Percentiles rank a stretch among this genome's conserved stretches.
Conservation (phyloP, 192 early-diverging fungal genomes). For the Entomortierella beljakovae region DNA sequence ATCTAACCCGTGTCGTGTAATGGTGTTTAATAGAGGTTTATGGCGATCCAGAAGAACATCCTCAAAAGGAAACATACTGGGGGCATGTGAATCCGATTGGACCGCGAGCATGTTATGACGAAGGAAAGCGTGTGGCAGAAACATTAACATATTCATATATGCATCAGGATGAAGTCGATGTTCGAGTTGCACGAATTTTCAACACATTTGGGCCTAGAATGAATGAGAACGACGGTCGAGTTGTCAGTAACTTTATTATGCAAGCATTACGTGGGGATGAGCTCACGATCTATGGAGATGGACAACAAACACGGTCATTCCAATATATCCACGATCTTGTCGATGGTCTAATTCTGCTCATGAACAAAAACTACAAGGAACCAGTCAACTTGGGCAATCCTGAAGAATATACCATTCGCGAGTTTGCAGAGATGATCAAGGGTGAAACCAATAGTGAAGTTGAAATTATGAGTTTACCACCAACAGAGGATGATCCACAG, state of each 20-base stretch:
- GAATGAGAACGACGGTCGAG: conserved; percentile 86
- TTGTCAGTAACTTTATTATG: conserved; percentile 89
- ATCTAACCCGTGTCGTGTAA: neutral
- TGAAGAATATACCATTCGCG: conserved; percentile 82
- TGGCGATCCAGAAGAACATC: conserved; percentile 88
- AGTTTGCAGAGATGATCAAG: conserved; percentile 83
- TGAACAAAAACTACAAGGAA: conserved; percentile 75
- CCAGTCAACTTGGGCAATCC: conserved; percentile 89
- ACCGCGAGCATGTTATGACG: conserved; percentile 88
- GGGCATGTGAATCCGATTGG: conserved; percentile 83
- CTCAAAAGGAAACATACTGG: conserved; percentile 89
- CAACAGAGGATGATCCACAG: conserved; percentile 81
- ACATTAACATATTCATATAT: conserved; percentile 84
- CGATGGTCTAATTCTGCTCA: conserved; percentile 82
- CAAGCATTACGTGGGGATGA: conserved; percentile 82
- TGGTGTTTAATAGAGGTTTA: conserved; percentile 74
- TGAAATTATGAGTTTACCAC: conserved; percentile 72
- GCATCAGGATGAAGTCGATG: conserved; percentile 79
- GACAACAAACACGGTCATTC: conserved; percentile 83
- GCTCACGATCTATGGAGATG: conserved; percentile 85
- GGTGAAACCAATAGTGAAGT: conserved; percentile 67
- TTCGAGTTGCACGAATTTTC: conserved; percentile 84
- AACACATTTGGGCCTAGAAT: conserved; percentile 87
- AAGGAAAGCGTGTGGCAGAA: conserved; percentile 89
- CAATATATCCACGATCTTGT: conserved; percentile 89